phyloP scores from a whole-genome alignment of 1,284 basidiomycete genomes.

The Cryptococcus sp. region DNA sequence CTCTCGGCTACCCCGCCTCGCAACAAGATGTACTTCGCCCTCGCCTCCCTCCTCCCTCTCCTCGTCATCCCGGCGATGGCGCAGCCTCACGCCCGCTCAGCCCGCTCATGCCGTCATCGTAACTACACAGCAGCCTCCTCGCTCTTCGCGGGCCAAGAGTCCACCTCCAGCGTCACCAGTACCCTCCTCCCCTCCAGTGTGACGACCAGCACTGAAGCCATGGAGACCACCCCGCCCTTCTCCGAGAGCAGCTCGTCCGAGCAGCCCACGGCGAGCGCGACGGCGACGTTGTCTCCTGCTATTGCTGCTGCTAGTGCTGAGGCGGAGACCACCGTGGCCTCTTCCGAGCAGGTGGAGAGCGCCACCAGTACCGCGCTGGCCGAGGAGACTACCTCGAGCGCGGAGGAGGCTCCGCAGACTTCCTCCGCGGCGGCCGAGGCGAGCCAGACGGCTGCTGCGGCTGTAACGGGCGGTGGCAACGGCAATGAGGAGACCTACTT shows the following conservation, averaged over 20 bases:
- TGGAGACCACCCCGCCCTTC: neutral
- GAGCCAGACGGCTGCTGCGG: neutral
- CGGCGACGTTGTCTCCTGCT: neutral
- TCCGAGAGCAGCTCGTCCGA: neutral
- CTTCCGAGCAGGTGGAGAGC: neutral
- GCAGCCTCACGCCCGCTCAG: no score
- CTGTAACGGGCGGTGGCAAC: neutral
- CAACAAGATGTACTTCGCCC: no score
- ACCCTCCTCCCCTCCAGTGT: neutral
- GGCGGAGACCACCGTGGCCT: neutral
- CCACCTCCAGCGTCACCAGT: neutral
- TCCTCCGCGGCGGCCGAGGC: neutral
- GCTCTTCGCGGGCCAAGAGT: neutral
- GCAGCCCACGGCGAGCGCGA: neutral
- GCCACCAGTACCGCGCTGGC: no score
- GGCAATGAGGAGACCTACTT: conserved; percentile 20
- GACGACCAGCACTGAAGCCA: neutral
- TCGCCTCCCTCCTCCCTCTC: no score
- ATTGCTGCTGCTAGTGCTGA: neutral
- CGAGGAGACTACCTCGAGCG: no score
- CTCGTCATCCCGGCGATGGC: no score
- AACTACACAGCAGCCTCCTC: no score
- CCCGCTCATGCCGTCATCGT: no score
- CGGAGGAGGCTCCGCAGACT: neutral
- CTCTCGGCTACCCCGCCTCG: no score